Evolutionary conservation across 768 basidiomycete species (phyloP).

Genomic region (Tylopilus rubrobrunneus): DNA sequence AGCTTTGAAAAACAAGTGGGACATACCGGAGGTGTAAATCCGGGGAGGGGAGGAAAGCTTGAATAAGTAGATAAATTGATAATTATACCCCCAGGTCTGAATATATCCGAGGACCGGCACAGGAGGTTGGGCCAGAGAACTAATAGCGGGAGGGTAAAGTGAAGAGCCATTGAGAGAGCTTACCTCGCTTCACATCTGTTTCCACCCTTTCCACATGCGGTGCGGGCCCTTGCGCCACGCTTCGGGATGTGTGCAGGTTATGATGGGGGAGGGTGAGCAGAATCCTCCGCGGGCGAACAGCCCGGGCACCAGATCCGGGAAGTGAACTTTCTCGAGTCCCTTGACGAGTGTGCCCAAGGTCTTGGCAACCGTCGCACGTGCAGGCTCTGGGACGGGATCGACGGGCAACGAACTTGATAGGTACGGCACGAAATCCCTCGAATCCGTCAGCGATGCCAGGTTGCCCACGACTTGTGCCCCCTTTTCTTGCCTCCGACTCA

Average conservation of each 20-base stretch:
- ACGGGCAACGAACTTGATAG: constrained; percentile 85
- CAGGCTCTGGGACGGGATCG: constrained; percentile 91
- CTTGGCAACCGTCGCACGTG: constrained; percentile 95
- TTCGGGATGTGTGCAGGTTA: constrained; percentile 72
- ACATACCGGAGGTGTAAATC: constrained; percentile 85
- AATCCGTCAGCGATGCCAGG: constrained; percentile 82
- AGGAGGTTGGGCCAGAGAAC: constrained; percentile 62
- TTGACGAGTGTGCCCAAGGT: constrained; percentile 96
- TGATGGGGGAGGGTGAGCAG: constrained; percentile 21
- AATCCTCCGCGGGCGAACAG: constrained; percentile 48
- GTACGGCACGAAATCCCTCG: constrained; percentile 93
- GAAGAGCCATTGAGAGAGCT: constrained; percentile 32
- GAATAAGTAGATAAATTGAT: constrained; percentile 30
- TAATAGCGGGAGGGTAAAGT: constrained; percentile 39
- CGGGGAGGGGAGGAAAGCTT: constrained; percentile 82
- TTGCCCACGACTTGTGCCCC: constrained; percentile 98
- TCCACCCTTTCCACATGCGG: constrained; percentile 86
- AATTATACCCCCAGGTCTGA: constrained; percentile 4
- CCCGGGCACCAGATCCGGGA: constrained; percentile 93
- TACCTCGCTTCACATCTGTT: constrained; percentile 91
- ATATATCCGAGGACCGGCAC: constrained; percentile 57
- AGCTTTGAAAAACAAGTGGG: constrained; percentile 7
- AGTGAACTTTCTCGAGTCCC: constrained; percentile 88
- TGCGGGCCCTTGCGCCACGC: constrained; percentile 86
- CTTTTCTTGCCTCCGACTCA: constrained; percentile 94